phyloP scores from a whole-genome alignment of 2,329 filamentous ascomycete species.

The Botrytis paeoniae region DNA sequence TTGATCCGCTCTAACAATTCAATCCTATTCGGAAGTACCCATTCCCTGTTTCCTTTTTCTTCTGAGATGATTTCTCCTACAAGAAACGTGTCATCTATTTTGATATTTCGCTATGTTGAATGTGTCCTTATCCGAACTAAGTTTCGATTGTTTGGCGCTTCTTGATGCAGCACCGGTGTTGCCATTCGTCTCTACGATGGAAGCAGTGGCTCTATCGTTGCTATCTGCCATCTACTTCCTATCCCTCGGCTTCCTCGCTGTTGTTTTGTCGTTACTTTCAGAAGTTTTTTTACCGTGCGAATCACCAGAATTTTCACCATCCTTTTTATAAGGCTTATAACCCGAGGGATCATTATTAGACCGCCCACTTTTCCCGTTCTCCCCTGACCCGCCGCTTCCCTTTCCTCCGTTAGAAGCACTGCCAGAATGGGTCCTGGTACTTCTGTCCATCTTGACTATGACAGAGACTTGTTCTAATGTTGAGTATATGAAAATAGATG shows the following conservation, averaged over 20 bases:
- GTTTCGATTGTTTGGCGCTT: background rate
- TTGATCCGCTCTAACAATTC: background rate
- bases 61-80: background rate
- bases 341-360: background rate
- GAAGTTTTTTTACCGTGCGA: background rate
- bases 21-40: background rate
- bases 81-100: background rate
- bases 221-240: background rate
- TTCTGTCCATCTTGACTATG: background rate
- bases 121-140: background rate
- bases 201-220: background rate
- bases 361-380: no score
- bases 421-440: background rate
- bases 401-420: background rate
- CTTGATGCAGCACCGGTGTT: background rate
- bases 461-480: background rate
- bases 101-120: background rate
- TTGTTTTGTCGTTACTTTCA: background rate
- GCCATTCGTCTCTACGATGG: background rate
- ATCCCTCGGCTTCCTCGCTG: background rate
- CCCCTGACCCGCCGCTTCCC: fast-evolving
- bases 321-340: background rate
- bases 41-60: background rate
- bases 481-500: background rate
- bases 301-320: background rate